phyloP scores from a whole-genome alignment of 139 green algal genomes.

The Picochlorum costavermella region DNA sequence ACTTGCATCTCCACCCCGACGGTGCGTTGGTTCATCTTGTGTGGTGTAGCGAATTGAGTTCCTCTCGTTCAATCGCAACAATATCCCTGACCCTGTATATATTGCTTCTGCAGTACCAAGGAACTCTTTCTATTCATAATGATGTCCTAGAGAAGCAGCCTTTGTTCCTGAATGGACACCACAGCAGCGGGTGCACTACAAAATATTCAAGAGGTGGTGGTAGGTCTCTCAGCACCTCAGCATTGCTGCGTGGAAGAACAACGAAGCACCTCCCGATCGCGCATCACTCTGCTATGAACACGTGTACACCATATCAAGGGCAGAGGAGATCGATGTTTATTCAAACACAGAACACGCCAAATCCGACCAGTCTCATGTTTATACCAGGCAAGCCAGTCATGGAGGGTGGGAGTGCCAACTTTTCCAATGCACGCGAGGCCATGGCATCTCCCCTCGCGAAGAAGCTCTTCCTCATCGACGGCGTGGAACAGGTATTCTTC shows the following conservation, averaged over 20 bases:
- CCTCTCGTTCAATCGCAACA: too few relatives aligned
- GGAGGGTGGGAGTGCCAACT: conserved; percentile 55
- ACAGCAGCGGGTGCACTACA: neutral
- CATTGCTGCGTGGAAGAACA: too few relatives aligned
- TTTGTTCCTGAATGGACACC: neutral
- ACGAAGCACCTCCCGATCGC: neutral
- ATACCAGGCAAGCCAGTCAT: conserved; percentile 75
- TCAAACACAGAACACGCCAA: conserved; percentile 92
- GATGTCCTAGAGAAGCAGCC: neutral
- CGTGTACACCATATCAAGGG: neutral
- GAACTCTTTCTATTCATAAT: neutral
- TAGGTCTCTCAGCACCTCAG: neutral
- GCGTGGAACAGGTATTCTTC: conserved; percentile 85
- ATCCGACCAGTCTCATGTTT: conserved; percentile 96
- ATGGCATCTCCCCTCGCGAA: conserved; percentile 82
- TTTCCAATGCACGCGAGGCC: conserved; percentile 69
- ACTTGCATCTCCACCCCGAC: too few relatives aligned
- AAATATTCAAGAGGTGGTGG: neutral
- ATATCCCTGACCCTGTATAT: neutral
- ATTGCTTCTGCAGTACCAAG: neutral
- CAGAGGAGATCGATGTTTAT: conserved; percentile 84
- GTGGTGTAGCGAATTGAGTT: too few relatives aligned
- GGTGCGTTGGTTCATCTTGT: too few relatives aligned
- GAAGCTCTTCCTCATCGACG: conserved; percentile 78
- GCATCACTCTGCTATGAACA: neutral